Conservation (phyloP, 2,329 filamentous ascomycete species). For the Incumbomyces lentus region DNA sequence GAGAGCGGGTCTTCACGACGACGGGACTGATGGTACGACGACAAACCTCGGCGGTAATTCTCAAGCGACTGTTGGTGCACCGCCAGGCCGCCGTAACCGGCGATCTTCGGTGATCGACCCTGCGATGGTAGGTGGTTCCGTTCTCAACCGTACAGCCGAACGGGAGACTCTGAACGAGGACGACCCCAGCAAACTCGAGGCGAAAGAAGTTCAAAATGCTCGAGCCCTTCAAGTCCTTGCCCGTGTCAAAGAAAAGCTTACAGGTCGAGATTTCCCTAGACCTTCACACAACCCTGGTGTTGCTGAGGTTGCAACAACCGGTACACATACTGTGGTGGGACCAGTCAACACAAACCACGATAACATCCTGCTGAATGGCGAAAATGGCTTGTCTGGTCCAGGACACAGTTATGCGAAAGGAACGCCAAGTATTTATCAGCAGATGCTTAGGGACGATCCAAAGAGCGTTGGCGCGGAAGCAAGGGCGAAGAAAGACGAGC, state of each 20-base stretch:
- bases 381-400: background rate
- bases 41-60: background rate
- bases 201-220: constrained; percentile 77
- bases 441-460: constrained; percentile 5
- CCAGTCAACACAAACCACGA: constrained; percentile 7
- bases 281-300: constrained; percentile 26
- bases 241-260: constrained; percentile 90
- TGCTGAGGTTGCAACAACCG: background rate
- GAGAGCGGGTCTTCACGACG: constrained; percentile 24
- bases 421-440: background rate
- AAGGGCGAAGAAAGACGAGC: too few species aligned
- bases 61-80: constrained; percentile 29
- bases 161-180: constrained; percentile 21
- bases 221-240: constrained; percentile 83
- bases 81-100: constrained; percentile 39
- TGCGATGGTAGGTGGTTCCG: constrained; percentile 15
- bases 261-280: constrained; percentile 81
- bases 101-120: constrained; percentile 59
- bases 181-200: constrained; percentile 24
- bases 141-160: constrained; percentile 28
- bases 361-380: background rate
- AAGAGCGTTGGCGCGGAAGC: constrained; percentile 1
- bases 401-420: background rate
- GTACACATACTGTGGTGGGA: constrained; percentile 5
- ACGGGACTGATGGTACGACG: constrained; percentile 10